Evolutionary conservation across 2,329 filamentous ascomycete species (phyloP).

Genomic region (Tolypocladium capitatum): DNA sequence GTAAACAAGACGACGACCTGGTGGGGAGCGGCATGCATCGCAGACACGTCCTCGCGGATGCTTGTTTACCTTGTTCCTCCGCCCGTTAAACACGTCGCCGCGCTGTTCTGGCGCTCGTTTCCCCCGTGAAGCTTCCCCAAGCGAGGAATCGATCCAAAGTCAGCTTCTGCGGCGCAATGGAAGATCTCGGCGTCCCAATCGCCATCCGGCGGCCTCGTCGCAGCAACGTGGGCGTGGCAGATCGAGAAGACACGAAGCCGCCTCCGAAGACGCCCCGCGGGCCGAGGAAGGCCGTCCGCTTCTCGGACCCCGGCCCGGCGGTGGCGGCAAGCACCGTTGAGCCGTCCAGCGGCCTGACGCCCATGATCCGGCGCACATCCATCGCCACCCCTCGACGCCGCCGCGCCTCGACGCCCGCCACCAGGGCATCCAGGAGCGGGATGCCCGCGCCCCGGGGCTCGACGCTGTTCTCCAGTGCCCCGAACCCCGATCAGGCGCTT

Average conservation of each 20-base stretch:
- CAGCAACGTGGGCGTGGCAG: slow-evolving; percentile 19
- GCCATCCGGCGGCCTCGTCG: slow-evolving; percentile 42
- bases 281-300: slow-evolving; percentile 38
- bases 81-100: neutral
- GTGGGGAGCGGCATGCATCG: neutral
- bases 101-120: neutral
- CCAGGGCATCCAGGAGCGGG: slow-evolving; percentile 7
- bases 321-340: slow-evolving; percentile 2
- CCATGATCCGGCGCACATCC: slow-evolving; percentile 40
- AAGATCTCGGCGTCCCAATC: slow-evolving; percentile 33
- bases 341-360: slow-evolving; percentile 40
- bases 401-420: slow-evolving; percentile 30
- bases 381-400: slow-evolving; percentile 27
- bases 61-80: neutral
- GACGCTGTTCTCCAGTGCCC: slow-evolving; percentile 14
- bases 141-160: neutral
- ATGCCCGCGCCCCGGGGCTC: slow-evolving; percentile 5
- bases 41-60: neutral
- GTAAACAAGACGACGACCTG: slow-evolving; percentile 28
- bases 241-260: slow-evolving; percentile 7
- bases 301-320: slow-evolving; percentile 42
- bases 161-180: slow-evolving; percentile 13
- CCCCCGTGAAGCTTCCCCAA: neutral
- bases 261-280: slow-evolving; percentile 17
- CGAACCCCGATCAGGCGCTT: slow-evolving; percentile 22